Percentiles rank a stretch among this genome's conserved stretches.
Evolutionary conservation across 2,329 filamentous ascomycete species (phyloP).

Genomic region (Colletotrichum tabaci): DNA sequence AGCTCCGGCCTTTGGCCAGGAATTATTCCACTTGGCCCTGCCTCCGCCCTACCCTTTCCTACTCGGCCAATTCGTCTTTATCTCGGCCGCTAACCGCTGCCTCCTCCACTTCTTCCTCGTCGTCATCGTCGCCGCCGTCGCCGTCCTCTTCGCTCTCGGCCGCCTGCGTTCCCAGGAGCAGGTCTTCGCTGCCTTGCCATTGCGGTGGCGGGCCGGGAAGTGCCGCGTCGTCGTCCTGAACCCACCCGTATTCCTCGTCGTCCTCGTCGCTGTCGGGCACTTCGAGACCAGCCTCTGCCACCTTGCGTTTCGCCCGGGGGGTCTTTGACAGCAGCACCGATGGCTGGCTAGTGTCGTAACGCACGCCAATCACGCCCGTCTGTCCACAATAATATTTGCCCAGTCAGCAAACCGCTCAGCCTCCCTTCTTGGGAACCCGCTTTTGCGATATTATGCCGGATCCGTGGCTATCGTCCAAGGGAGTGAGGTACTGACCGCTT

Average conservation of each 20-base stretch:
- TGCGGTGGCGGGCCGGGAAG: conserved; percentile 74
- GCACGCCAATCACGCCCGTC: conserved; percentile 60
- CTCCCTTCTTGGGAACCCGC: conserved; percentile 33
- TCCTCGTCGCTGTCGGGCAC: conserved; percentile 73
- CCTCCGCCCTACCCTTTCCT: conserved; percentile 12
- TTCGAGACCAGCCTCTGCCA: conserved; percentile 72
- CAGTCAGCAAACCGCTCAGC: conserved; percentile 33
- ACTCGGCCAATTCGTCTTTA: conserved; percentile 38
- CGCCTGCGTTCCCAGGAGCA: conserved; percentile 66
- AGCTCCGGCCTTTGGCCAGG: conserved; percentile 37
- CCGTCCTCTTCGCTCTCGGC: conserved; percentile 53
- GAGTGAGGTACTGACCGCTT: conserved; percentile 55
- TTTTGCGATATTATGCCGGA: conserved; percentile 31
- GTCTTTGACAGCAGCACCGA: conserved; percentile 52
- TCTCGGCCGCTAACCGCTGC: conserved; percentile 42
- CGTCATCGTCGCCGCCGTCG: conserved; percentile 41
- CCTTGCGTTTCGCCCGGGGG: conserved; percentile 73
- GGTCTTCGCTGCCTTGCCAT: conserved; percentile 78
- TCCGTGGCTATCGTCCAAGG: conserved; percentile 18
- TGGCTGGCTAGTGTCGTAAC: conserved; percentile 57
- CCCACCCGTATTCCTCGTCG: conserved; percentile 82
- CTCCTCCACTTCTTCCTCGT: conserved; percentile 39
- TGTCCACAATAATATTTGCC: conserved; percentile 45
- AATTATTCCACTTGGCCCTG: conserved; percentile 19
- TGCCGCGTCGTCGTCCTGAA: conserved; percentile 74